Percentiles rank a stretch among this genome's conserved stretches.
phyloP scores from a whole-genome alignment of 1,284 basidiomycete genomes.

The Neolentinus lepideus region DNA sequence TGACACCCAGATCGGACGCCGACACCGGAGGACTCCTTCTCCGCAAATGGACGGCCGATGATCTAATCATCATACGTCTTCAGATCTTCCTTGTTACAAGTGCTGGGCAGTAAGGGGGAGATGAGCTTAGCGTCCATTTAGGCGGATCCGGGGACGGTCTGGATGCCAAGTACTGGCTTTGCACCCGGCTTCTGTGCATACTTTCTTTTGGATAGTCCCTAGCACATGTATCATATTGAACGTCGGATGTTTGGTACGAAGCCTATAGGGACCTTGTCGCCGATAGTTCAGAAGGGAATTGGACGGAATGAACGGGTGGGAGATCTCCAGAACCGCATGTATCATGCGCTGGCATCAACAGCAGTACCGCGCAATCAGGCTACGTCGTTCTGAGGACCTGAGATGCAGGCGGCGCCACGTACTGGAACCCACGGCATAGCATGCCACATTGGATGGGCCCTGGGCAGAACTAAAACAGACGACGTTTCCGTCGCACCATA shows the following conservation, averaged over 20 bases:
- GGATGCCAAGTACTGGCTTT: not conserved
- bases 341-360: not conserved
- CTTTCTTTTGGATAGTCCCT: not conserved
- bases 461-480: not conserved
- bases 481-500: not conserved
- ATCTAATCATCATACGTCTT: not conserved
- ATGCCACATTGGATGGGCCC: not conserved
- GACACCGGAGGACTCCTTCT: not conserved
- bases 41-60: not conserved
- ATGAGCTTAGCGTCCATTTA: not conserved
- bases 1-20: conserved; percentile 1
- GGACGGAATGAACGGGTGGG: not conserved
- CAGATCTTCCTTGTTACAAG: not conserved
- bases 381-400: no score
- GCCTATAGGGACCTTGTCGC: not conserved
- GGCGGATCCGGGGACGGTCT: not conserved
- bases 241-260: not conserved
- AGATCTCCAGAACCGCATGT: no score
- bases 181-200: not conserved
- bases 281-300: not conserved
- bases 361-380: not conserved
- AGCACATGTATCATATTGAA: not conserved
- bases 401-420: not conserved
- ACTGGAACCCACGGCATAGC: not conserved
- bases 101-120: not conserved